These are phyloP conservation scores for Morella rubra DNA, from an alignment of 306 rosid species.

Conservation along the genomic window DNA sequence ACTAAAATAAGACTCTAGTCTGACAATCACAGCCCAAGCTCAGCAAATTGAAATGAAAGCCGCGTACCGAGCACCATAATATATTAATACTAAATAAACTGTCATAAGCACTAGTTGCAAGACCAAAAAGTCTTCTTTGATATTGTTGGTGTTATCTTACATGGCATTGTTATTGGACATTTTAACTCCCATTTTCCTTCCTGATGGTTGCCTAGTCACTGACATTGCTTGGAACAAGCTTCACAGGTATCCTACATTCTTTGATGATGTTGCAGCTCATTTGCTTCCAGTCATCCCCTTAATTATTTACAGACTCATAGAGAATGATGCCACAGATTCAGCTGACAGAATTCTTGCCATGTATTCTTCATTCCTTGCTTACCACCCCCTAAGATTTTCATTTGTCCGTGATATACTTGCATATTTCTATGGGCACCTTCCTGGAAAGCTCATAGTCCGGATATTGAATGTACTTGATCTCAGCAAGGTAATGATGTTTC, in stretches of 20 bases:
- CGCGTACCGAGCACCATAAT: no score
- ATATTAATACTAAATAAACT: no score
- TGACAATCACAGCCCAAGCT: no score
- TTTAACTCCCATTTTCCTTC: neutral
- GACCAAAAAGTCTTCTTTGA: no score
- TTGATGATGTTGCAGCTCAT: constrained; percentile 92
- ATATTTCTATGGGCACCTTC: constrained; percentile 91
- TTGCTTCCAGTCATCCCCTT: constrained; percentile 94
- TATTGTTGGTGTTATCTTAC: neutral
- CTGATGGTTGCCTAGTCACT: constrained; percentile 24
- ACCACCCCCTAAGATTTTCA: constrained; percentile 86
- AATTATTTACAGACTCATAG: constrained; percentile 84
- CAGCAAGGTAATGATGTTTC: constrained; percentile 58
- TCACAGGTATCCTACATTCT: constrained; percentile 85
- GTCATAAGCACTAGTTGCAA: no score
- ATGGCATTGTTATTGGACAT: neutral
- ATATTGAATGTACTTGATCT: constrained; percentile 76
- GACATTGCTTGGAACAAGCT: constrained; percentile 22
- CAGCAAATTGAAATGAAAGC: no score
- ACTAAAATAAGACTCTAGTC: no score
- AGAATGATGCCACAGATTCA: constrained; percentile 82
- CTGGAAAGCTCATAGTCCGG: constrained; percentile 79
- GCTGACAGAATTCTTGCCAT: constrained; percentile 73
- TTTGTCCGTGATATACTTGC: constrained; percentile 98
- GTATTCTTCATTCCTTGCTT: constrained; percentile 66